These are phyloP conservation scores for Rubia tinctorum DNA, from an alignment of 305 asterid species.

Conservation along the genomic window DNA sequence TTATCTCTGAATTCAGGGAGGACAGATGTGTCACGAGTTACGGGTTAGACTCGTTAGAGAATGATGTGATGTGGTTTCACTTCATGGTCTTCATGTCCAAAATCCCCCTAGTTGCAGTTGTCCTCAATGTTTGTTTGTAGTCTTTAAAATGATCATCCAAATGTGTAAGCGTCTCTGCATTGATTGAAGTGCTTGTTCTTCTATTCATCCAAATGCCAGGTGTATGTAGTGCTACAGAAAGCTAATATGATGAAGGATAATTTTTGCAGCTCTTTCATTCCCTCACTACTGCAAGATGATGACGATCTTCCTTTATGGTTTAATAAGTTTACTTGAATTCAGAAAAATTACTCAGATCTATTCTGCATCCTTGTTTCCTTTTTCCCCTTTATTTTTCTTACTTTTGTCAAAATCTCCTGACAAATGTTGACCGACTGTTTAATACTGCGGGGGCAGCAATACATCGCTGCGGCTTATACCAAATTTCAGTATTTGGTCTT, in stretches of 20 bases:
- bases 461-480: too few species aligned
- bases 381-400: not conserved
- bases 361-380: not conserved
- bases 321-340: not conserved
- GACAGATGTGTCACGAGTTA: not conserved
- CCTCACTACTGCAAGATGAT: not conserved
- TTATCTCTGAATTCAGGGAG: not conserved
- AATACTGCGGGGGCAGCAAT: too few species aligned
- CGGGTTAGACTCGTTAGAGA: not conserved
- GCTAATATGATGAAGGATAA: not conserved
- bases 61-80: not conserved
- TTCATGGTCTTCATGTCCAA: not conserved
- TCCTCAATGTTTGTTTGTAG: not conserved
- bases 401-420: too few species aligned
- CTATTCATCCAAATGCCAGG: slow-evolving; percentile 39
- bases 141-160: not conserved
- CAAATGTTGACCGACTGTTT: too few species aligned
- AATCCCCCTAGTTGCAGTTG: not conserved
- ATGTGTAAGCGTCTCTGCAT: not conserved
- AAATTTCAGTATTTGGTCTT: too few species aligned
- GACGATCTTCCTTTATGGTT: not conserved
- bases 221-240: slow-evolving; percentile 66
- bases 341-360: not conserved
- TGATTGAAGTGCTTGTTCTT: slow-evolving; percentile 14
- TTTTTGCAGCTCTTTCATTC: not conserved